phyloP scores from a whole-genome alignment of 2,329 filamentous ascomycete genomes.

The Colletotrichum euphorbiae region DNA sequence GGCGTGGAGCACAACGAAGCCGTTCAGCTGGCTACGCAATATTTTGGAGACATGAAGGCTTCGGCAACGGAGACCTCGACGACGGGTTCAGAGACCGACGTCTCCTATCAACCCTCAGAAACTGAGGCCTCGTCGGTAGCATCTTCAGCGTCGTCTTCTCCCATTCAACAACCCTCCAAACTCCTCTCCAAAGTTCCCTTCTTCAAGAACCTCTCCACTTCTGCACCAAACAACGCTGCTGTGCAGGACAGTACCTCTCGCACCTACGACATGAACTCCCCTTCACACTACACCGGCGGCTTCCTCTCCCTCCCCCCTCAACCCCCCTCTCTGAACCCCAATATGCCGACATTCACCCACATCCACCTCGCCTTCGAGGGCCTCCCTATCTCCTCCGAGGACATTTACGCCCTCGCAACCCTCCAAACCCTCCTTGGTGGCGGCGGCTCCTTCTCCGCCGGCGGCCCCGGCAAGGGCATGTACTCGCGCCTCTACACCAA shows the following conservation, averaged over 20 bases:
- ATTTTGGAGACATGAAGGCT: slow-evolving; percentile 90
- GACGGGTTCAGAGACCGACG: slow-evolving; percentile 69
- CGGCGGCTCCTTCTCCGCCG: slow-evolving; percentile 95
- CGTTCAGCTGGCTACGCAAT: slow-evolving; percentile 81
- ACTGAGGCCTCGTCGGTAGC: slow-evolving; percentile 49
- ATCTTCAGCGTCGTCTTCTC: slow-evolving; percentile 49
- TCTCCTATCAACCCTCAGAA: slow-evolving; percentile 53
- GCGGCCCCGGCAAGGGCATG: slow-evolving; percentile 98
- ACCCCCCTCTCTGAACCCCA: slow-evolving; percentile 81
- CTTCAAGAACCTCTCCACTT: slow-evolving; percentile 87
- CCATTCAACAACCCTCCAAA: slow-evolving; percentile 65
- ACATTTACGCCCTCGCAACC: slow-evolving; percentile 96
- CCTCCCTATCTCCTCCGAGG: slow-evolving; percentile 86
- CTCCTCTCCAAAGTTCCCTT: slow-evolving; percentile 88
- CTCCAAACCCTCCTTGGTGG: slow-evolving; percentile 96
- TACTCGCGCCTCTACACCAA: slow-evolving; percentile 98
- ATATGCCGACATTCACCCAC: slow-evolving; percentile 84
- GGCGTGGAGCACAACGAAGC: slow-evolving; percentile 87
- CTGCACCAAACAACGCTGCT: slow-evolving; percentile 72
- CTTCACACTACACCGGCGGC: slow-evolving; percentile 91
- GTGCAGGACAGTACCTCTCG: slow-evolving; percentile 58
- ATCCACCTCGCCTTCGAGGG: slow-evolving; percentile 97
- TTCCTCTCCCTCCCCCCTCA: slow-evolving; percentile 88
- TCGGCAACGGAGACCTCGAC: slow-evolving; percentile 62
- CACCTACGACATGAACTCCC: slow-evolving; percentile 67